A percentile compares a stretch with the other conserved stretches of the same genome.
phyloP scores from a whole-genome alignment of 2,329 filamentous ascomycete genomes.

The Hypoxylon sp. region DNA sequence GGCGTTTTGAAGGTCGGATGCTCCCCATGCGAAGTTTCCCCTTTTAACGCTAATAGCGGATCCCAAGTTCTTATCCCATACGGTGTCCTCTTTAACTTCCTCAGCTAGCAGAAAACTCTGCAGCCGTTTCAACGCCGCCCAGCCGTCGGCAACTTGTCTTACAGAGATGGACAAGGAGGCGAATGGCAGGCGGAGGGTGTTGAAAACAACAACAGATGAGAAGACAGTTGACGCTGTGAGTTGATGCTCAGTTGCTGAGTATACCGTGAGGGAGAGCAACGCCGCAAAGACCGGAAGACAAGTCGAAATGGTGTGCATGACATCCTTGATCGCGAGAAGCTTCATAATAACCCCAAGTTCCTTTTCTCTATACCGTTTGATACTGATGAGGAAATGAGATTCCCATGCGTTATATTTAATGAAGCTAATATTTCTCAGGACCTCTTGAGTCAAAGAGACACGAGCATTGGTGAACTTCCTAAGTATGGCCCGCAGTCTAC shows the following conservation, averaged over 20 bases:
- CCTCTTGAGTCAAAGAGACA: conserved; percentile 89
- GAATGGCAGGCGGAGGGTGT: conserved; percentile 85
- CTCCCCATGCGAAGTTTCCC: conserved; percentile 85
- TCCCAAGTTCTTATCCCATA: conserved; percentile 65
- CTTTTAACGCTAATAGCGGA: conserved; percentile 77
- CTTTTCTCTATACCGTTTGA: conserved; percentile 77
- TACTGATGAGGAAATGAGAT: conserved; percentile 80
- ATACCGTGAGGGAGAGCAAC: conserved; percentile 91
- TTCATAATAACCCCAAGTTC: conserved; percentile 85
- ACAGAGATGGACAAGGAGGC: conserved; percentile 88
- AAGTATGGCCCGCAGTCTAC: conserved; percentile 76
- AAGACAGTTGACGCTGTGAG: conserved; percentile 85
- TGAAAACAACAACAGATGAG: conserved; percentile 92
- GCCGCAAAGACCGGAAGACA: conserved; percentile 90
- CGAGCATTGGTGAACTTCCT: conserved; percentile 94
- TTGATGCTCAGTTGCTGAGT: conserved; percentile 71
- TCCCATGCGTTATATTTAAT: conserved; percentile 97
- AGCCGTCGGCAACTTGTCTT: conserved; percentile 81
- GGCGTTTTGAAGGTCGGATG: conserved; percentile 65
- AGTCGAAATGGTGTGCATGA: conserved; percentile 82
- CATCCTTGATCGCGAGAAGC: conserved; percentile 83
- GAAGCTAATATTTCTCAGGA: conserved; percentile 86
- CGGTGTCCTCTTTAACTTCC: conserved; percentile 80
- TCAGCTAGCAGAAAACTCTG: conserved; percentile 88
- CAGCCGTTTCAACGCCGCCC: conserved; percentile 83